These are phyloP conservation scores for Starmera amethionina DNA, from an alignment of 805 yeast genomes.

Conservation along the genomic window DNA sequence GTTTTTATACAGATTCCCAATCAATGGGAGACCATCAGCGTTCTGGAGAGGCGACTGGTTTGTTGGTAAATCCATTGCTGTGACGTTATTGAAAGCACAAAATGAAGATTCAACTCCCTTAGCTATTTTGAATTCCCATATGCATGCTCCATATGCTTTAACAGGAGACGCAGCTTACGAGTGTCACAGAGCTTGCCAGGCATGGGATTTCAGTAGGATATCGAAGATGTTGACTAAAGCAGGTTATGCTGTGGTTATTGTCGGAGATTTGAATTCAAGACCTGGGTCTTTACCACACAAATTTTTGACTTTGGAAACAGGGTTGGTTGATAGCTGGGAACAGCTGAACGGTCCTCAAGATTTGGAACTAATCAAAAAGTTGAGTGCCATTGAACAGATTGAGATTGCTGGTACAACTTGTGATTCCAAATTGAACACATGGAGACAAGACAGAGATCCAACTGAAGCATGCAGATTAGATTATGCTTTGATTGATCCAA, in stretches of 20 bases:
- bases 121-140: conserved; percentile 82
- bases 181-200: conserved; percentile 89
- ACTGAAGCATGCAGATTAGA: conserved; percentile 83
- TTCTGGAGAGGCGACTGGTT: conserved; percentile 94
- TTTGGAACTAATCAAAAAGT: conserved; percentile 28
- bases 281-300: conserved; percentile 81
- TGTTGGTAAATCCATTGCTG: conserved; percentile 85
- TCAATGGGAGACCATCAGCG: conserved; percentile 92
- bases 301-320: conserved; percentile 60
- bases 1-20: conserved; percentile 74
- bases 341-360: conserved; percentile 42
- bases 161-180: conserved; percentile 83
- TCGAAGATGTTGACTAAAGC: conserved; percentile 52
- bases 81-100: conserved; percentile 53
- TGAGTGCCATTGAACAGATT: conserved; percentile 56
- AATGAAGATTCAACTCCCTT: conserved; percentile 39
- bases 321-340: conserved; percentile 78
- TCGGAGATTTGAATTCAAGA: conserved; percentile 86
- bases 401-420: conserved; percentile 77
- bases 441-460: conserved; percentile 46
- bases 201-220: conserved; percentile 83
- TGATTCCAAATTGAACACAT: conserved; percentile 76
- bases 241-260: conserved; percentile 80
- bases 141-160: conserved; percentile 91
- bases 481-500: conserved; percentile 70